phyloP scores from a whole-genome alignment of 345 rosid genomes.

The Eucalyptus regnans region DNA sequence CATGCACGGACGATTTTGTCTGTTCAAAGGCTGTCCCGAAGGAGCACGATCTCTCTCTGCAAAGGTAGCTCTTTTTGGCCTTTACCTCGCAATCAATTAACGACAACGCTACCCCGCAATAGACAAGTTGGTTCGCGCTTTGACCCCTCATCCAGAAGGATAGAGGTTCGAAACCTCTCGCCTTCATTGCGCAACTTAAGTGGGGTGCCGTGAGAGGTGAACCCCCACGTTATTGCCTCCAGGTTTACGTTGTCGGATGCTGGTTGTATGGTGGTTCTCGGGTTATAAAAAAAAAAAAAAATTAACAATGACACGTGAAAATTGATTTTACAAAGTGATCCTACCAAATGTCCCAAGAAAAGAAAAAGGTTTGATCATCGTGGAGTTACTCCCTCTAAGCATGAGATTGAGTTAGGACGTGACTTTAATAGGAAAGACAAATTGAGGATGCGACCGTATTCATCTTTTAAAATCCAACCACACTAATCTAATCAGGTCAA shows the following conservation, averaged over 20 bases:
- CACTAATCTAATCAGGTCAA: background rate
- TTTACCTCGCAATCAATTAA: background rate
- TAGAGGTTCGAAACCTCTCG: too few relatives aligned
- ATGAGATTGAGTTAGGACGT: background rate
- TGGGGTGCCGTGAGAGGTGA: too few relatives aligned
- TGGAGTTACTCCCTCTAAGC: background rate
- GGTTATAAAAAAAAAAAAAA: too few relatives aligned
- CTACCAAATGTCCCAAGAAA: background rate
- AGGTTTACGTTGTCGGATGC: too few relatives aligned
- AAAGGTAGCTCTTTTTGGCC: background rate
- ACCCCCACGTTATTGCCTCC: too few relatives aligned
- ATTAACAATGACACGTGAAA: background rate
- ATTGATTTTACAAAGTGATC: background rate
- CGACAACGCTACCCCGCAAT: background rate
- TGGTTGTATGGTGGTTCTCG: too few relatives aligned
- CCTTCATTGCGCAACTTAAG: too few relatives aligned
- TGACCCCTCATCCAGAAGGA: too few relatives aligned
- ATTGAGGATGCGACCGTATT: too few relatives aligned
- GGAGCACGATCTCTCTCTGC: background rate
- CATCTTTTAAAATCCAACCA: background rate
- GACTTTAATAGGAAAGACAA: too few relatives aligned
- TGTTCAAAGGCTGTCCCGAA: background rate
- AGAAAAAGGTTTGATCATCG: too few relatives aligned
- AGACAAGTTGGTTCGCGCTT: too few relatives aligned
- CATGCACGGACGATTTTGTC: background rate